phyloP scores from a whole-genome alignment of 306 rosid genomes.

The Malus asiatica region DNA sequence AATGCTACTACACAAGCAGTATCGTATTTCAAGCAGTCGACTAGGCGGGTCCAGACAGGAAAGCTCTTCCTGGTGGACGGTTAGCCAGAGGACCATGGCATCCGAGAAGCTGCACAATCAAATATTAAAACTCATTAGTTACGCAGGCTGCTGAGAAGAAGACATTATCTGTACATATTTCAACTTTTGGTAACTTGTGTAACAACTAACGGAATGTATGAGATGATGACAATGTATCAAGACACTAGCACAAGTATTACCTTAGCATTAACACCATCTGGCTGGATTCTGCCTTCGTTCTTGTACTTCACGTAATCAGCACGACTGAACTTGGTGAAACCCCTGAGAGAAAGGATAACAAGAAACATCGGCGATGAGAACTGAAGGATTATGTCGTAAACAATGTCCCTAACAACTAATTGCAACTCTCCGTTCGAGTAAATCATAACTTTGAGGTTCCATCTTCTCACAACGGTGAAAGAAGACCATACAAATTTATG shows the following conservation, averaged over 20 bases:
- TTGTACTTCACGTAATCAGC: conserved; percentile 51
- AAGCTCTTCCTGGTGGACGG: conserved; percentile 57
- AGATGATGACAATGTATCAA: not conserved
- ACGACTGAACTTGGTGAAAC: conserved; percentile 65
- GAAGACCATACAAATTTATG: not conserved
- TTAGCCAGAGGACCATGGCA: conserved; percentile 63
- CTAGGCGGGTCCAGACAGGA: conserved; percentile 4
- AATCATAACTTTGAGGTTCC: not conserved
- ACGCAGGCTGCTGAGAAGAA: not conserved
- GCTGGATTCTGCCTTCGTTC: conserved; percentile 41
- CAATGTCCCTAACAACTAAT: not conserved
- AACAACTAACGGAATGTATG: not conserved
- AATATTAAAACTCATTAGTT: not conserved
- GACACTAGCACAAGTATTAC: conserved; percentile 19
- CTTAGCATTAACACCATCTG: conserved; percentile 83
- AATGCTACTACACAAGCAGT: not conserved
- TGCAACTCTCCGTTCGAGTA: not conserved
- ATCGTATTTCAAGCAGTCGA: conserved; percentile 14
- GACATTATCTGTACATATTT: not conserved
- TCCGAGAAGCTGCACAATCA: conserved; percentile 61
- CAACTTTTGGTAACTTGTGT: not conserved
- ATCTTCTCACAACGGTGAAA: not conserved
- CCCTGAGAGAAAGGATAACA: conserved; percentile 29
- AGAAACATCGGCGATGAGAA: not conserved
- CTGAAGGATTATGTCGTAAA: not conserved